Evolutionary conservation across 1,139 yeast species (phyloP), one percentile per base, ranked within the genome.

Genomic region (Candida tropicalis): DNA sequence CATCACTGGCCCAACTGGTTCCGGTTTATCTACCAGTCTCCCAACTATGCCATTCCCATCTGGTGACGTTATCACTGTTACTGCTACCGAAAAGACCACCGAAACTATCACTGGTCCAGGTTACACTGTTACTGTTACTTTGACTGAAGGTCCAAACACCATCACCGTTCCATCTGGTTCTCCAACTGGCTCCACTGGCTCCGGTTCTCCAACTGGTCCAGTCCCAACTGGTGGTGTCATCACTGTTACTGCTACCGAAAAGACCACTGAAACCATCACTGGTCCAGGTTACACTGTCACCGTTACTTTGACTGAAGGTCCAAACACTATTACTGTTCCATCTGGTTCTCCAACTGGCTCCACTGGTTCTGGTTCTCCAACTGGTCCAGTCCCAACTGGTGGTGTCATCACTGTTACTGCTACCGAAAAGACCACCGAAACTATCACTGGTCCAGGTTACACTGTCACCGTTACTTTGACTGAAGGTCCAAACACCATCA

Each of bases 221-320:
- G 27, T 23, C 11, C 18, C 22, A 15, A 15, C n/a, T 17, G 22
- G 22, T 10, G 15, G 18, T 26, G 32, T 20, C 12, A 18, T 38
- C 11, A 31, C 36, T 29, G 29, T 32, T 10, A 39, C 40, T 15
- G 32, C 22, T 24, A 20, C 31, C 3, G 20, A 38, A 29, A 11
- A 35, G 23, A 35, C 38, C 15, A 12, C 11, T 24, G 22, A 15
- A 13, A 23, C 38, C 2, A 24, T 24, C 4, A 11, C 40, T 28
- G 35, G 35, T 37, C 34, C 32, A 29, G 40, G 40, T 23, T 37
- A 26, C 17, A 33, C 32, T 18, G 5, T 9, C 7, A 35, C 38
- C 11, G 25, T 35, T 26, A 25, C 32, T 26, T 25, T 17, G 5
- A 10, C 31, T 17, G n/a, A 17, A 26, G 36, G 36, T 33, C n/a